Conservation (phyloP, 768 basidiomycete genomes). For the Suillus tomentosus region DNA sequence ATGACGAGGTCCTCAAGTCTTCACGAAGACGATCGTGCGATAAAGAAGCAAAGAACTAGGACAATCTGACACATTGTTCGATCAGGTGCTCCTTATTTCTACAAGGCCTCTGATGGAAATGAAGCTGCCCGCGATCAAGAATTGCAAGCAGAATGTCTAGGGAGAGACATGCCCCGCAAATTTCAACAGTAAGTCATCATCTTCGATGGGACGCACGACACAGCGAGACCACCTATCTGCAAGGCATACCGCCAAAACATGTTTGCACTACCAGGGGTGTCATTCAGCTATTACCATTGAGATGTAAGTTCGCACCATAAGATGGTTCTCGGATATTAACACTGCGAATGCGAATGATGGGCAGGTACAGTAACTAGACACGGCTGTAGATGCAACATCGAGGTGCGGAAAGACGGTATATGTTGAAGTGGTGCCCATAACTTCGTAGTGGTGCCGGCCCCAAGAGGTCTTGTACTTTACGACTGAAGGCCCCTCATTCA, state of each 20-base stretch:
- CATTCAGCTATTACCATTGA: not conserved
- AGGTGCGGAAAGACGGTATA: constrained; percentile 59
- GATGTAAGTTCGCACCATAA: constrained; percentile 51
- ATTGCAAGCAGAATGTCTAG: not conserved
- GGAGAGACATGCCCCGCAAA: constrained; percentile 18
- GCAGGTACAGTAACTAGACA: constrained; percentile 69
- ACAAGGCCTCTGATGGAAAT: not conserved
- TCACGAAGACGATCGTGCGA: not conserved
- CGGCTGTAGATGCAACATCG: constrained; percentile 37
- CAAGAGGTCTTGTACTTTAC: constrained; percentile 59
- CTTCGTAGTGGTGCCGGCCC: constrained; percentile 64
- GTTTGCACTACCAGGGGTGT: constrained; percentile 65
- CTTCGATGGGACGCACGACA: constrained; percentile 47
- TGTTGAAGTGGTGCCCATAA: constrained; percentile 63
- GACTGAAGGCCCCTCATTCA: constrained; percentile 41
- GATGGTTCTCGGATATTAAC: constrained; percentile 56
- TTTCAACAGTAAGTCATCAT: constrained; percentile 48
- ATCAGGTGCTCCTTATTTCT: not conserved
- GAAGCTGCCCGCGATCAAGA: not conserved
- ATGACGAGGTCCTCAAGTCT: not conserved
- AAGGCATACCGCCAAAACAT: constrained; percentile 66
- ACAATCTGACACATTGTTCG: not conserved
- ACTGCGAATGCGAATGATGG: constrained; percentile 72
- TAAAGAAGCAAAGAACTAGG: not conserved
- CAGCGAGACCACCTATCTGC: constrained; percentile 55